Conservation (phyloP, 148 eudicot genomes). For the Euryodendron excelsum region DNA sequence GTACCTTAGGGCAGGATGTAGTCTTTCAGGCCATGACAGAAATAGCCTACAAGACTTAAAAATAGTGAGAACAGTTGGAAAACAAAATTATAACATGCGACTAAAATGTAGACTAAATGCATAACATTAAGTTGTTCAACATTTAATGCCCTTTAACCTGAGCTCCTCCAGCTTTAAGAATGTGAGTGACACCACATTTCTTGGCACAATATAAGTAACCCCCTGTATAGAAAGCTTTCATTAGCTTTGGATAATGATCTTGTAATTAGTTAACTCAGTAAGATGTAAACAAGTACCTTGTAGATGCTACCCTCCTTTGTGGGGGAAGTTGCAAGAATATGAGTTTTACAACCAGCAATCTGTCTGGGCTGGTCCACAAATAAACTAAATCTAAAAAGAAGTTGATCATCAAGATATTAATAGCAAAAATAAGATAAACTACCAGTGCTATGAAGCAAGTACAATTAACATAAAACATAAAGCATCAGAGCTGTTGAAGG, state of each 20-base stretch:
- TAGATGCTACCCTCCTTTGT: constrained; percentile 73
- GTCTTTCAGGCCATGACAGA: constrained; percentile 98
- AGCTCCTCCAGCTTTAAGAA: too few species aligned
- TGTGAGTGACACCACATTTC: too few species aligned
- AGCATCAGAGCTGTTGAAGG: constrained; percentile 94
- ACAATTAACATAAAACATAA: too few species aligned
- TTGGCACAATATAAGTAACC: too few species aligned
- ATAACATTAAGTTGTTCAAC: not conserved
- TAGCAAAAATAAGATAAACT: not conserved
- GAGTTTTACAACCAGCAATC: constrained; percentile 82
- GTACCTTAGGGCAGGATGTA: constrained; percentile 83
- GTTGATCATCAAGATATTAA: not conserved
- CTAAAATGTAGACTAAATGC: not conserved
- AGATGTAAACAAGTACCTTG: constrained; percentile 48
- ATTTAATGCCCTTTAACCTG: constrained; percentile 47
- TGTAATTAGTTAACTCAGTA: too few species aligned
- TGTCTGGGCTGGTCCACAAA: constrained; percentile 63
- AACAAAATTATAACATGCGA: too few species aligned
- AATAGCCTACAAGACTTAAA: constrained; percentile 53
- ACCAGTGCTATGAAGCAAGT: not conserved
- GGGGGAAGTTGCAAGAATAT: constrained; percentile 88
- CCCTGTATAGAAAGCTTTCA: too few species aligned
- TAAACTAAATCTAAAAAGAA: constrained; percentile 4
- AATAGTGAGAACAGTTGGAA: not conserved
- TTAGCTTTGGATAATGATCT: not conserved